Evolutionary conservation across 371 early-diverging fungal genomes (phyloP).

Genomic region (Dichotomocladium elegans): DNA sequence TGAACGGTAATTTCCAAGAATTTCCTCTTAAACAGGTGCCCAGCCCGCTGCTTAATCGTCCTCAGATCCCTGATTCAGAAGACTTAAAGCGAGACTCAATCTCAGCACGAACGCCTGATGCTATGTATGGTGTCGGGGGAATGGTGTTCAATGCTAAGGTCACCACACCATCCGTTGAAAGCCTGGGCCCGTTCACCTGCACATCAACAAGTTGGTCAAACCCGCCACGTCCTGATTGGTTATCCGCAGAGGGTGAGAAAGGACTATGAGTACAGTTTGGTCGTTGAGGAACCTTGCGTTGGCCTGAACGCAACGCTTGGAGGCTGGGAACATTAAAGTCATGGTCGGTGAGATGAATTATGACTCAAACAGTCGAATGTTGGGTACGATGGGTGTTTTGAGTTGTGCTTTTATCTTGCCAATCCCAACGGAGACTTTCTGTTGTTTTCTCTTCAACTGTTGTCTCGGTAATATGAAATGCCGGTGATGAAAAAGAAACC

Average conservation of each 20-base stretch:
- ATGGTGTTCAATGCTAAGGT: constrained; percentile 30
- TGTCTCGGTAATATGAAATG: constrained; percentile 31
- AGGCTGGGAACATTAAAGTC: constrained; percentile 21
- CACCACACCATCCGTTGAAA: constrained; percentile 17
- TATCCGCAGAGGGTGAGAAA: constrained; percentile 24
- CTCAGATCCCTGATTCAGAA: too few species aligned
- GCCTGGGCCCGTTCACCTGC: constrained; percentile 16
- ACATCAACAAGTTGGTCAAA: constrained; percentile 46
- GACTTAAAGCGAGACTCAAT: too few species aligned
- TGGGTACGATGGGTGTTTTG: constrained; percentile 15
- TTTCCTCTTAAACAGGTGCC: constrained; percentile 45
- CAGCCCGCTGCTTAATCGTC: constrained; percentile 21
- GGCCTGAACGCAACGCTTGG: constrained; percentile 5
- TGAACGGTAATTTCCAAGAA: constrained; percentile 39
- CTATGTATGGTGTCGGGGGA: neutral
- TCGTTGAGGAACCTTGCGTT: neutral
- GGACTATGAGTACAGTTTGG: constrained; percentile 10
- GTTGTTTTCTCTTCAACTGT: constrained; percentile 10
- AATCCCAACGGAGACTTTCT: constrained; percentile 23
- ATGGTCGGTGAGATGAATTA: constrained; percentile 28
- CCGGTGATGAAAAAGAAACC: constrained; percentile 35
- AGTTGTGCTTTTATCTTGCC: constrained; percentile 42
- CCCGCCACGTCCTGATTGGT: constrained; percentile 37
- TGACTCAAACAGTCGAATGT: constrained; percentile 32
- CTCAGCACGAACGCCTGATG: neutral